Evolutionary conservation across 2,329 filamentous ascomycete genomes (phyloP), one percentile per base, ranked within the genome.

Genomic region (Alternaria infectoria): DNA sequence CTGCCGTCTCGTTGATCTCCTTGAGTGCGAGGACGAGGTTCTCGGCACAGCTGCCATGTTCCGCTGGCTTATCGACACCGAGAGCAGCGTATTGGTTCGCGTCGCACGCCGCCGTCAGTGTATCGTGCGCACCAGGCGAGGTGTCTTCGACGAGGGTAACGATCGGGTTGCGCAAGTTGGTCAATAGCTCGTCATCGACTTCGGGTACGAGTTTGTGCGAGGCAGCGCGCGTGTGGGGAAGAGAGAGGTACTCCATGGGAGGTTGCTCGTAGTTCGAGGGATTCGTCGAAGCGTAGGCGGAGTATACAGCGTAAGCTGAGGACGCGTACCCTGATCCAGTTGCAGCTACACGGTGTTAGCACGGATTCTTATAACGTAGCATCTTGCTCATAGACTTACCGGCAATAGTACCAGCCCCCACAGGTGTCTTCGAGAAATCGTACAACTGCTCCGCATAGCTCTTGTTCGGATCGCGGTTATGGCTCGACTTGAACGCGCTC

Each of bases 381-480:
- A n/a, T n/a, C n/a, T n/a, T n/a, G n/a, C n/a, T n/a, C n/a, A n/a
- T n/a, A n/a, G n/a, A n/a, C 74, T 64, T 74, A 81, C 81, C 81
- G 52, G 80, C 80, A 32, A 82, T 68, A 4, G 80, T 80, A 43
- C 82, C 83, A 43, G 83, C 83, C 13, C 83, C 83, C 5, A 85
- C 83, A 5, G 83, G 83, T 7, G 83, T 85, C 67, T 83, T 83
- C 0, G 81, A 83, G 64, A 85, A 85, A 60, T 84, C 83, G 60
- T 83, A 82, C 13, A 85, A 72, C 65, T 85, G 83, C 67, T 85
- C 82, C 5, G 83, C 76, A 64, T 84, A 84, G 47, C 81, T 81
- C 69, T 85, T 85, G 56, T 78, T 82, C 3, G 81, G 81, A 62
- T 85, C 82, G 32, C 82, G 78, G 25, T 81, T 69, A 64, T 84